Base-by-base conservation (phyloP, 345 rosid species). In the Schrenkiella parvula region DNA sequence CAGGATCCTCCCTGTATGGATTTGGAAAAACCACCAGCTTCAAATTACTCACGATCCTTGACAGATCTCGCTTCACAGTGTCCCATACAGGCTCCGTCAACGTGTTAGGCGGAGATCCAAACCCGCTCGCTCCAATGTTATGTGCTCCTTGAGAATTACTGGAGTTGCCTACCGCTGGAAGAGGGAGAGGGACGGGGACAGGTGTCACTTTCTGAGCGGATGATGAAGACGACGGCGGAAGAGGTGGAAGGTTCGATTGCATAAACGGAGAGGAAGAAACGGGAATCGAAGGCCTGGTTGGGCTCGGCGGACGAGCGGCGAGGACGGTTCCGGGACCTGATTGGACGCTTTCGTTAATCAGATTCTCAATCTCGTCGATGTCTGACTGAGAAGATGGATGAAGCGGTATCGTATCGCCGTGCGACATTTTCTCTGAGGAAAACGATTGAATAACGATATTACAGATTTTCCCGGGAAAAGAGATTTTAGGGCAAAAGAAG, bases 341-440 rank as follows among this genome's bases (percentile, higher is more conserved):
- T 42, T 84, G 96, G 67, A 92, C 83, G 79, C 84, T 78, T 67
- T 74, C 87, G 84, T 81, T 78, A 80, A 95, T 91, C 68, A 95
- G 89, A 80, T 85, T 87, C 82, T 95, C 98, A 84, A 95, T 95
- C 90, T 95, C 99, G 83, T 95, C 99, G 79, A 89, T 95, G 85
- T 91, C 99, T 37, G 98, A 95, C 55, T 95, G 99, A 72, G 97
- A 95, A 7, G 99, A 84, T 0, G 88, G 46, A 55, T 88, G 85
- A 32, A 88, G 89, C 18, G 97, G 99, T 58, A 86, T 65, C 2
- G 93, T 89, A 77, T 93, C 99, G 80, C 88, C 77, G 72, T 82
- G 81, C 62, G 98, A 88, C 98, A 93, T n/a, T 11, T 35, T 21
- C 6, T 39, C 32, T 2, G 34, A n/a, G n/a, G n/a, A n/a, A n/a